phyloP scores from a whole-genome alignment of 1,139 yeast species.

The Yamadazyma blattariae region DNA sequence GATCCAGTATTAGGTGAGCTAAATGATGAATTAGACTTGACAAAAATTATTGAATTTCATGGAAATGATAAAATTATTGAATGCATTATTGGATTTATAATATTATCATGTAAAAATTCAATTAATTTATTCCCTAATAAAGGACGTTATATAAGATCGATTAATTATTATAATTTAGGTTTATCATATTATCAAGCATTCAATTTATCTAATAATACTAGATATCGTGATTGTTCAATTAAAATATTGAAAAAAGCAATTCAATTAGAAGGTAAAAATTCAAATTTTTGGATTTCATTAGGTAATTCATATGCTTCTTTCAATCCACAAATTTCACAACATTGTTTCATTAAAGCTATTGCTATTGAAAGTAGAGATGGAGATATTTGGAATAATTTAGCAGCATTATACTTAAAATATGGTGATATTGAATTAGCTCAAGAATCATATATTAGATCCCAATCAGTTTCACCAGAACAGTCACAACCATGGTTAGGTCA shows the following conservation, averaged over 20 bases:
- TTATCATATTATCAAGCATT: conserved; percentile 55
- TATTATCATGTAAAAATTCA: conserved; percentile 29
- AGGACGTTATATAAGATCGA: conserved; percentile 54
- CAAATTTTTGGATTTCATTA: conserved; percentile 77
- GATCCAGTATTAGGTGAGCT: conserved; percentile 36
- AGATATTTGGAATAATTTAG: conserved; percentile 77
- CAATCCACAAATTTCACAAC: conserved; percentile 80
- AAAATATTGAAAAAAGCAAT: conserved; percentile 63
- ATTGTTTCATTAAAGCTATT: conserved; percentile 83
- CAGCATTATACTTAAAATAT: conserved; percentile 65
- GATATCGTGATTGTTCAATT: conserved; percentile 49
- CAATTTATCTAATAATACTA: conserved; percentile 23
- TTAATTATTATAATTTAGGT: conserved; percentile 69
- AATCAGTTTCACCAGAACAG: conserved; percentile 76
- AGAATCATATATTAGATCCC: conserved; percentile 71
- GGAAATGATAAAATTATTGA: conserved; percentile 16
- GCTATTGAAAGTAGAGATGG: conserved; percentile 68
- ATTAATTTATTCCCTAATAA: conserved; percentile 28
- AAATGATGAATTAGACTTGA: conserved; percentile 7
- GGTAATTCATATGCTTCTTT: conserved; percentile 65
- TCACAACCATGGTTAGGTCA: conserved; percentile 86
- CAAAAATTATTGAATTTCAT: conserved; percentile 11
- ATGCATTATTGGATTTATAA: conserved; percentile 21
- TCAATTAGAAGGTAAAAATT: conserved; percentile 63
- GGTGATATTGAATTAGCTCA: conserved; percentile 73